A percentile compares a stretch with the other conserved stretches of the same genome.
Evolutionary conservation across 208 protist species (phyloP).

Genomic region (Leishmania tropica): DNA sequence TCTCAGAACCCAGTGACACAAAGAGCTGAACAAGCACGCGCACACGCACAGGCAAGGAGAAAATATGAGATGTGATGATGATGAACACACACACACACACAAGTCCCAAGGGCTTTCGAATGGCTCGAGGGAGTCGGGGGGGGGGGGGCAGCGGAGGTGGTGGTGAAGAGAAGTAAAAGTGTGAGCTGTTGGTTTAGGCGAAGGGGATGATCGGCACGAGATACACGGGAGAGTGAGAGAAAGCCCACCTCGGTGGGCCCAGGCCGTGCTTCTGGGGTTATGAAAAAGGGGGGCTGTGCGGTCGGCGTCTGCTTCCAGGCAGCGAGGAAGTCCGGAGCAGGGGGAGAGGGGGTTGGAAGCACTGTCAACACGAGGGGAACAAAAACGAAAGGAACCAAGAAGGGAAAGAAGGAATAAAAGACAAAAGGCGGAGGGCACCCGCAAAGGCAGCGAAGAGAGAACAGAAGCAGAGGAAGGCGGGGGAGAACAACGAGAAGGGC

Average conservation of each 20-base stretch:
- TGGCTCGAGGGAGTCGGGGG: not conserved
- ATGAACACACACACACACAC: not conserved
- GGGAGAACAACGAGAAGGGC: not conserved
- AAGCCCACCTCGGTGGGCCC: not conserved
- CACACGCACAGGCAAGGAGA: not conserved
- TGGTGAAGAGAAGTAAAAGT: not conserved
- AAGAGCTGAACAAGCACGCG: not conserved
- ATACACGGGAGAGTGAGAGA: not conserved
- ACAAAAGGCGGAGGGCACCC: too few species aligned
- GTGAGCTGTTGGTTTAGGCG: not conserved
- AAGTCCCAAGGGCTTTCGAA: not conserved
- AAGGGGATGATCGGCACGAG: not conserved
- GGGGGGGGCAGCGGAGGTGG: not conserved
- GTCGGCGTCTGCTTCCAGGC: not conserved
- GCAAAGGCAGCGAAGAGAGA: not conserved
- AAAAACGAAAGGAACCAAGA: not conserved
- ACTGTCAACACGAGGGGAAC: not conserved
- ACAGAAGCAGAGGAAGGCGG: not conserved
- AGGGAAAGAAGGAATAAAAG: not conserved
- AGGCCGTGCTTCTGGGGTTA: not conserved
- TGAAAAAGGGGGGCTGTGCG: not conserved
- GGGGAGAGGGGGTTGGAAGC: not conserved
- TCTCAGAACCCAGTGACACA: not conserved
- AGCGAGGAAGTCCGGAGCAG: not conserved
- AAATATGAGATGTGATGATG: not conserved